Evolutionary conservation across 2,329 filamentous ascomycete genomes (phyloP), one percentile per base, ranked within the genome.

Genomic region (Clonostachys solani): DNA sequence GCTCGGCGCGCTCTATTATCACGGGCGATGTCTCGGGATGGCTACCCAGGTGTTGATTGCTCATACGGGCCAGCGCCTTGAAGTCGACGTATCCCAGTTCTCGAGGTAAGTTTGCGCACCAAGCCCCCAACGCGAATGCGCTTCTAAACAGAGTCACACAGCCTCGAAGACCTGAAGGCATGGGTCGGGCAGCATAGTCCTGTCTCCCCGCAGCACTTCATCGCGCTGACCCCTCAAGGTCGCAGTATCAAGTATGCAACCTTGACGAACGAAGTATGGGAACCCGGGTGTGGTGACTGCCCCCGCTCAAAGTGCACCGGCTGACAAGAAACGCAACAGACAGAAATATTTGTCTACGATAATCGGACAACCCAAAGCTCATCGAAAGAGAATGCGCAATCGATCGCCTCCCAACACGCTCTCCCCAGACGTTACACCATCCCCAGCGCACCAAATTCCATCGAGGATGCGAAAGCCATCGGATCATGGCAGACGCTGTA

Each of bases 281-380:
- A 17, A 12, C 12, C 17, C 12, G 33, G 15, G 19, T n/a, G n/a
- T n/a, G 13, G 6, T 34, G 19, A n/a, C 3, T 6, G 18, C 6
- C 8, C 3, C 18, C 17, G 1, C 40, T 3, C 40, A 15, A 13
- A 19, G 8, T 42, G 13, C 15, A 12, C 15, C 15, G 36, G 45
- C 48, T 49, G 23, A 54, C 48, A 15, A n/a, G 12, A n/a, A n/a
- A 5, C 44, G 33, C 12, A 37, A 10, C 37, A 95, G 86, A 88
- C 83, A 55, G 91, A 97, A 64, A 84, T 99, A 48, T 97, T 88
- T 63, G 82, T 97, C 45, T 99, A 95, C 68, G 91, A 96, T 66
- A 87, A 91, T 52, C 83, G 85, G 55, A 82, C 86, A 57, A 83
- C 86, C 53, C 77, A 85, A 53, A 45, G 42, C 35, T 37, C 36